Conservation (phyloP, 1,284 basidiomycete species). For the Apiotrichum siamense region DNA sequence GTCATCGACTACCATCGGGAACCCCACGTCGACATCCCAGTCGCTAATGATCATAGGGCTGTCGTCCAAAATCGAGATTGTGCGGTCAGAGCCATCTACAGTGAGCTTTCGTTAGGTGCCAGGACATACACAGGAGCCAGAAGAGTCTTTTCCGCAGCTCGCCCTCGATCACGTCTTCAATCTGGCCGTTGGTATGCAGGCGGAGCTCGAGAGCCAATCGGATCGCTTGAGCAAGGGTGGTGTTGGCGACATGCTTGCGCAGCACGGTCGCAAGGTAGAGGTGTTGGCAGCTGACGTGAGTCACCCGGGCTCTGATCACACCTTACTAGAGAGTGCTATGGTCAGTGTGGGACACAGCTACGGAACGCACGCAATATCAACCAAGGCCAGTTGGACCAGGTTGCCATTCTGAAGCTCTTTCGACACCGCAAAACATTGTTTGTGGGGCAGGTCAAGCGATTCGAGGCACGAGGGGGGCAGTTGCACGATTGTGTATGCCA, state of each 20-base stretch:
- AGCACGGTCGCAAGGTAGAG: constrained; percentile 29
- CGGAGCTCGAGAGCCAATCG: constrained; percentile 19
- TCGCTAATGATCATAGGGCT: constrained; percentile 23
- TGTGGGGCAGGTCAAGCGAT: constrained; percentile 22
- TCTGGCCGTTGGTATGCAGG: constrained; percentile 22
- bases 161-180: constrained; percentile 20
- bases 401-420: constrained; percentile 16
- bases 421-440: constrained; percentile 20
- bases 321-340: constrained; percentile 26
- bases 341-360: not conserved
- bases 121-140: constrained; percentile 30
- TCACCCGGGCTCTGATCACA: not conserved
- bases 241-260: constrained; percentile 21
- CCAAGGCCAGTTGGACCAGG: constrained; percentile 15
- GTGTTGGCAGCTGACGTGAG: constrained; percentile 23
- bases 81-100: constrained; percentile 27
- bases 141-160: constrained; percentile 28
- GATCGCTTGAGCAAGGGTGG: constrained; percentile 23
- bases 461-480: constrained; percentile 22
- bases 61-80: constrained; percentile 22
- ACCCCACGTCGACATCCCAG: constrained; percentile 20
- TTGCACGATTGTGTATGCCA: constrained; percentile 30
- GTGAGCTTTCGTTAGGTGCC: not conserved
- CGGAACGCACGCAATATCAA: constrained; percentile 17
- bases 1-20: constrained; percentile 28